A percentile compares a stretch with the other conserved stretches of the same genome.
phyloP scores from a whole-genome alignment of 2,329 filamentous ascomycete species.

The Blastomyces percursus region DNA sequence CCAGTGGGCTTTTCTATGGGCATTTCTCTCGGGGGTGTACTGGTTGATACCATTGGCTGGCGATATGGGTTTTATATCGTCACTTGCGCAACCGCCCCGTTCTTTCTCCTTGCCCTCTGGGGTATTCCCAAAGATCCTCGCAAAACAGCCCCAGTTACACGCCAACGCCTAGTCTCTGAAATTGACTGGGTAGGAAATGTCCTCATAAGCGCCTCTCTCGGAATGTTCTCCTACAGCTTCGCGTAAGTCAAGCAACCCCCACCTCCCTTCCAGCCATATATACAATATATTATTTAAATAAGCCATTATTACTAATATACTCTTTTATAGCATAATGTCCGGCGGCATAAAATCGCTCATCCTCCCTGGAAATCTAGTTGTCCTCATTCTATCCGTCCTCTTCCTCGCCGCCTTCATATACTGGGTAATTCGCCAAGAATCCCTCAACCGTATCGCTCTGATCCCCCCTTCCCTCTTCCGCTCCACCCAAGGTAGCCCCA shows the following conservation, averaged over 20 bases:
- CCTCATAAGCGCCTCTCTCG: constrained; percentile 1
- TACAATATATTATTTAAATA: neutral
- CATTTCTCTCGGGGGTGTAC: constrained; percentile 39
- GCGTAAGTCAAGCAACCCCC: neutral
- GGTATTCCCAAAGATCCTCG: constrained; percentile 26
- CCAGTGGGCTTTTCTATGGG: constrained; percentile 42
- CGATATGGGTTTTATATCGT: constrained; percentile 41
- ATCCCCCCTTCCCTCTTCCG: constrained; percentile 51
- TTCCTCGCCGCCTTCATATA: constrained; percentile 39
- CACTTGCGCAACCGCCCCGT: constrained; percentile 33
- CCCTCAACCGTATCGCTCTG: constrained; percentile 37
- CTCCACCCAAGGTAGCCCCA: constrained; percentile 39
- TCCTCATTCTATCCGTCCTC: constrained; percentile 9
- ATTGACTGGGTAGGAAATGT: constrained; percentile 6
- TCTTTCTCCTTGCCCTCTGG: constrained; percentile 33
- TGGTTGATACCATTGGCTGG: constrained; percentile 44
- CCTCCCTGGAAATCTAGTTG: constrained; percentile 4
- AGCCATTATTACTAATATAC: neutral
- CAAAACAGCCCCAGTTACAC: neutral
- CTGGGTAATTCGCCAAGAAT: constrained; percentile 43
- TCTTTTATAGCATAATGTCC: constrained; percentile 10
- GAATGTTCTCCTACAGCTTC: constrained; percentile 6
- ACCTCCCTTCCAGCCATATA: neutral
- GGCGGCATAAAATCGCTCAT: neutral
- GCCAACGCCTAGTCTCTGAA: neutral